A percentile compares a stretch with the other conserved stretches of the same genome.
Conservation (phyloP, 164 flowering plant species). For the Dillenia suffruticosa region DNA sequence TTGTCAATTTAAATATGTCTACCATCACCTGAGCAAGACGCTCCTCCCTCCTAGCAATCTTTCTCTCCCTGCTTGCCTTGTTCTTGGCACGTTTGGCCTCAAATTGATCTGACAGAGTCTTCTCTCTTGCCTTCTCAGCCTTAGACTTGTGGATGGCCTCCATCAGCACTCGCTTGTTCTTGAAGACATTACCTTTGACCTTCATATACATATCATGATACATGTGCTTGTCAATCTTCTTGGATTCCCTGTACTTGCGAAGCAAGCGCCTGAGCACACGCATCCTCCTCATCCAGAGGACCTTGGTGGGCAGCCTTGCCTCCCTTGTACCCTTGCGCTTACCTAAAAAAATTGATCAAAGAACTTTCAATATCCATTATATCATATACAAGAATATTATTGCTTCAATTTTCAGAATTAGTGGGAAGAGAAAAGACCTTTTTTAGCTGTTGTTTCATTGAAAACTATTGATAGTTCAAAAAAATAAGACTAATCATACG, state of each 20-base stretch:
- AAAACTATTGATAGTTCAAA: too few species aligned
- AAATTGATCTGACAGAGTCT: conserved; percentile 43
- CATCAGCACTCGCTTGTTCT: conserved; percentile 55
- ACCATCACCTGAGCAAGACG: conserved; percentile 40
- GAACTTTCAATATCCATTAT: too few species aligned
- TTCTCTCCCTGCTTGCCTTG: conserved; percentile 51
- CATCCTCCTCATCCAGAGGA: conserved; percentile 46
- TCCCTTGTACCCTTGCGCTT: conserved; percentile 43
- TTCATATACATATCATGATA: conserved; percentile 51
- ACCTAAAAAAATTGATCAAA: conserved; percentile 13
- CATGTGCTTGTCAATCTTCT: conserved; percentile 56
- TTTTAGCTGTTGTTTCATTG: too few species aligned
- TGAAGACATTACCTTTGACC: conserved; percentile 52
- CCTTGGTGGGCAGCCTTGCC: conserved; percentile 38
- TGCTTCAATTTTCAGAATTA: too few species aligned
- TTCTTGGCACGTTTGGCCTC: conserved; percentile 49
- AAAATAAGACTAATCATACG: too few species aligned
- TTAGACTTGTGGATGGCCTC: conserved; percentile 48
- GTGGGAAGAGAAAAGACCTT: too few species aligned
- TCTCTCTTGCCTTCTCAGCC: conserved; percentile 53
- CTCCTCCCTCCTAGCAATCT: conserved; percentile 51
- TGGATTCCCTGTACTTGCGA: conserved; percentile 44
- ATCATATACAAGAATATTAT: too few species aligned
- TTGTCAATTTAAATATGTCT: neutral
- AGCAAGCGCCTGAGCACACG: conserved; percentile 40